phyloP scores from a whole-genome alignment of 192 early-diverging fungal species.

The Polychytrium aggregatum region DNA sequence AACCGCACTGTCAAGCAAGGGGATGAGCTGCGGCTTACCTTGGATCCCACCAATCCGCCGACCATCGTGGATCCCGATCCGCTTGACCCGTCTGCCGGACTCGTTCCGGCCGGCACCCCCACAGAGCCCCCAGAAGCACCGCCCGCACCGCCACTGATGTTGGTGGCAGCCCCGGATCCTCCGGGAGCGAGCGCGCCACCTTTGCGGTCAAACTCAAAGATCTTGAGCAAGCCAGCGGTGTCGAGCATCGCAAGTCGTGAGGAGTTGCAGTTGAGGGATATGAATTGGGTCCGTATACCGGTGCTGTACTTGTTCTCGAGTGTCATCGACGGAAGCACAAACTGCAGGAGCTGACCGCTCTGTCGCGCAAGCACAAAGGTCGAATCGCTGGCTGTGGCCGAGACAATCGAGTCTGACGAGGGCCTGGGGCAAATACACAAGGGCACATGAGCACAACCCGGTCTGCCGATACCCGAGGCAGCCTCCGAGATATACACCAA shows the following conservation, averaged over 20 bases:
- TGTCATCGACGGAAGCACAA: conserved; percentile 32
- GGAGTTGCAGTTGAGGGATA: conserved; percentile 33
- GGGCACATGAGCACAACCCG: no score
- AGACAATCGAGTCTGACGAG: conserved; percentile 32
- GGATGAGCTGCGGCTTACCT: no score
- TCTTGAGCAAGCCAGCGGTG: conserved; percentile 32
- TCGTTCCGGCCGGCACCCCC: no score
- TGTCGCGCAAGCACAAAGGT: conserved; percentile 33
- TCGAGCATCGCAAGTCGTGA: conserved; percentile 34
- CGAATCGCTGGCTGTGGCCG: conserved; percentile 25
- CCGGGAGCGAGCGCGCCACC: not conserved
- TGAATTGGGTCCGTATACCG: conserved; percentile 18
- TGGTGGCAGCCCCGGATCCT: no score
- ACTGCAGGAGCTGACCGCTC: conserved; percentile 35
- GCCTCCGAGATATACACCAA: no score
- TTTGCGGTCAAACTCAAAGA: conserved; percentile 31
- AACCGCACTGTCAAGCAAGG: no score
- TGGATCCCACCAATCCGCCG: no score
- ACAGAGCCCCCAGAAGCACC: no score
- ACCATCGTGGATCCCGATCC: no score
- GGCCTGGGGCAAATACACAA: conserved; percentile 11
- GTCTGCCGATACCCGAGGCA: no score
- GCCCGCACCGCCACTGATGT: no score
- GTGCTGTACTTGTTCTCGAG: conserved; percentile 33
- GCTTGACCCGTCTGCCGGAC: no score